Conservation (phyloP, 2,329 filamentous ascomycete genomes). For the Westerdykella aurantiaca region DNA sequence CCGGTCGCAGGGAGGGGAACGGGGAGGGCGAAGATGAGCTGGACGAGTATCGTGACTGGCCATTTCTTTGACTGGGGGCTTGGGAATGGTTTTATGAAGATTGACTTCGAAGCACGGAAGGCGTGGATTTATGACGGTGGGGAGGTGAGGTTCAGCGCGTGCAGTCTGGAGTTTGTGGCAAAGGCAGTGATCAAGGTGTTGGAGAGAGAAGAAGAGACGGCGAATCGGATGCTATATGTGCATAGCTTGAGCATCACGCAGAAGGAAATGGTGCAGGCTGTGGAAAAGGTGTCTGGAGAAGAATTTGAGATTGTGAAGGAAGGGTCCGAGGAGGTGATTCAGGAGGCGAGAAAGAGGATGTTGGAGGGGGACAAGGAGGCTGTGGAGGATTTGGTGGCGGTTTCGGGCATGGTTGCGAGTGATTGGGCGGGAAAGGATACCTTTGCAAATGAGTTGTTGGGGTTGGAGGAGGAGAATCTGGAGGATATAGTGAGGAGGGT, state of each 20-base stretch:
- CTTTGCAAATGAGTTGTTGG: conserved; percentile 30
- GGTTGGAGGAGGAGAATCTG: conserved; percentile 26
- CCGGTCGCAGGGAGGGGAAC: conserved; percentile 13
- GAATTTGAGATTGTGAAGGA: conserved; percentile 46
- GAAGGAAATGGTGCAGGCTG: conserved; percentile 51
- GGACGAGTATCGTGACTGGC: conserved; percentile 56
- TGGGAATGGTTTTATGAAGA: conserved; percentile 45
- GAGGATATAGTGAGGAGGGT: conserved; percentile 25
- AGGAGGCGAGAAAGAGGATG: conserved; percentile 26
- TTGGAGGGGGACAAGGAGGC: conserved; percentile 28
- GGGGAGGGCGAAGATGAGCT: conserved; percentile 42
- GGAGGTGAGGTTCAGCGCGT: conserved; percentile 49
- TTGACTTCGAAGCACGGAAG: conserved; percentile 47
- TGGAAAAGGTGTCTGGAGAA: conserved; percentile 50
- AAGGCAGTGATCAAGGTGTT: conserved; percentile 50
- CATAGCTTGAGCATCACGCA: conserved; percentile 55
- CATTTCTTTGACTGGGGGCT: conserved; percentile 59
- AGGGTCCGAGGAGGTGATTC: conserved; percentile 29
- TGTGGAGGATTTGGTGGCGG: conserved; percentile 28
- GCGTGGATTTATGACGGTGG: conserved; percentile 56
- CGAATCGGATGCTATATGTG: conserved; percentile 54
- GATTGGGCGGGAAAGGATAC: conserved; percentile 28
- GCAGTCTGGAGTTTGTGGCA: conserved; percentile 50
- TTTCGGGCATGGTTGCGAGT: conserved; percentile 31
- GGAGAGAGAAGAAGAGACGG: conserved; percentile 41